Evolutionary conservation across 352 stramenopile species (phyloP).

Genomic region (Blastocystis sp.): DNA sequence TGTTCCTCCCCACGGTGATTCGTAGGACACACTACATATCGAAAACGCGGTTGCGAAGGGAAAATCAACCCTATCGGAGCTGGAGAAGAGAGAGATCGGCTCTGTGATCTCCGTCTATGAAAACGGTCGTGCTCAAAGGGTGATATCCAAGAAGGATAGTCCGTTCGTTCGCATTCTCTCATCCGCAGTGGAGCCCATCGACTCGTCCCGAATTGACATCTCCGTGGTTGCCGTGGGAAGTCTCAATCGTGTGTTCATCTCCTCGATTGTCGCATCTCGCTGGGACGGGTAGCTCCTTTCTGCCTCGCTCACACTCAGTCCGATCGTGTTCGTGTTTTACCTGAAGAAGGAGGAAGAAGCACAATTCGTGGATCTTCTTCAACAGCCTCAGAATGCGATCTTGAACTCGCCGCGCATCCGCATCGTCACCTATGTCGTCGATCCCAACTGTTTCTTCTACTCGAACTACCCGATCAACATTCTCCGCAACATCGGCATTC

Average conservation of each 20-base stretch:
- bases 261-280: not conserved
- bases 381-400: not conserved
- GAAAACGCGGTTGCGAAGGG: not conserved
- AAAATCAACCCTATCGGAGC: not conserved
- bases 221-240: conserved; percentile 15
- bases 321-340: conserved; percentile 62
- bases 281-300: conserved; percentile 11
- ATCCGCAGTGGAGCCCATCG: not conserved
- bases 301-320: conserved; percentile 8
- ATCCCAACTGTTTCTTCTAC: conserved; percentile 16
- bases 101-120: not conserved
- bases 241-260: conserved; percentile 12
- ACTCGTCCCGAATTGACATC: conserved; percentile 13
- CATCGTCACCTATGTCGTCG: not conserved
- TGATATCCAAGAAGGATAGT: not conserved
- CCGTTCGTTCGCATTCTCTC: not conserved
- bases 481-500: conserved; percentile 46
- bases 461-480: conserved; percentile 72
- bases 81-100: not conserved
- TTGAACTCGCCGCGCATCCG: not conserved
- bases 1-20: not conserved
- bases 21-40: not conserved
- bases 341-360: conserved; percentile 43
- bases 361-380: not conserved
- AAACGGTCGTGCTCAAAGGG: not conserved